Conservation (phyloP, 495 filamentous ascomycete genomes). For the Glarea lozoyensis region DNA sequence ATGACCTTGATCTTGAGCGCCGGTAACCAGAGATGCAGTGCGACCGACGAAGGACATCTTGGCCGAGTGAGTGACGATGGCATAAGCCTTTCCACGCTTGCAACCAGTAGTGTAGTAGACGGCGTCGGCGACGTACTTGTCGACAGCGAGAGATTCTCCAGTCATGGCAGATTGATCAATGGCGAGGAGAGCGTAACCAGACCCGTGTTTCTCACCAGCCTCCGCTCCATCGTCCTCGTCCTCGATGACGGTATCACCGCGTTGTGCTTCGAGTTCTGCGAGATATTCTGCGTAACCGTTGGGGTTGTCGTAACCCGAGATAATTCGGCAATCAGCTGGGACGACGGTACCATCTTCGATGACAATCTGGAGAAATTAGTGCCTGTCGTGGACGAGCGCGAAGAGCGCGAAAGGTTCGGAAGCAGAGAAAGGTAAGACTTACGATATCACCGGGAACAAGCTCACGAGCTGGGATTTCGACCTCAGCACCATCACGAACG, state of each 20-base stretch:
- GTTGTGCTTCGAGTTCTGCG: conserved; percentile 43
- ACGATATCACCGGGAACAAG: conserved; percentile 77
- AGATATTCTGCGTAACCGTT: conserved; percentile 65
- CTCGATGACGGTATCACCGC: conserved; percentile 38
- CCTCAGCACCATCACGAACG: conserved; percentile 61
- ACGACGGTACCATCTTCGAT: conserved; percentile 71
- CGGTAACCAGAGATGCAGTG: conserved; percentile 61
- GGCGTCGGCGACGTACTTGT: conserved; percentile 67
- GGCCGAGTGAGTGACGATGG: conserved; percentile 53
- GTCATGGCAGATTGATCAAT: conserved; percentile 70
- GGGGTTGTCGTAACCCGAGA: conserved; percentile 65
- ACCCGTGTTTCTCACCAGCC: conserved; percentile 43
- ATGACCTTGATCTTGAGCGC: conserved; percentile 63
- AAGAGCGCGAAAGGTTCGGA: neutral
- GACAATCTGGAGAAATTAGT: conserved; percentile 35
- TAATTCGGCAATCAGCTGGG: conserved; percentile 65
- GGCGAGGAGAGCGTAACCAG: conserved; percentile 55
- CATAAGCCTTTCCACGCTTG: conserved; percentile 70
- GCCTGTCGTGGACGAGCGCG: conserved; percentile 4
- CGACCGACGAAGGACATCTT: conserved; percentile 64
- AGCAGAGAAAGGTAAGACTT: conserved; percentile 26
- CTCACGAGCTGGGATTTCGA: conserved; percentile 69
- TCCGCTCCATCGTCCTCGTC: conserved; percentile 48
- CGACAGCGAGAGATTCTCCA: conserved; percentile 66
- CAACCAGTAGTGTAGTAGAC: conserved; percentile 72